Evolutionary conservation across 2,329 filamentous ascomycete species (phyloP).

Genomic region (Penicillium olsonii): DNA sequence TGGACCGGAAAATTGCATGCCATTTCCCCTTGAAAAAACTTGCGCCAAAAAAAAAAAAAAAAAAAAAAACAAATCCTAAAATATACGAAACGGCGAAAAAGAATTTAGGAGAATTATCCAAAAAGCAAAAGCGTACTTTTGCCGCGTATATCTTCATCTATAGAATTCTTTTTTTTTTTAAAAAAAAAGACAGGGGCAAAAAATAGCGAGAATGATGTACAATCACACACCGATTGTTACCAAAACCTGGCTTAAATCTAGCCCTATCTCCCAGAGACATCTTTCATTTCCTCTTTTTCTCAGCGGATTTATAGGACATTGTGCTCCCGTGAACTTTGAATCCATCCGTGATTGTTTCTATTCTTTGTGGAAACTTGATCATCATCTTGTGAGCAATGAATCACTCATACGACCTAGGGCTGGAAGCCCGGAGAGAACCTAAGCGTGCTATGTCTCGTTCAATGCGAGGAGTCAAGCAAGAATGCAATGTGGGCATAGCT

Average conservation of each 20-base stretch:
- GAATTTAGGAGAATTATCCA: constrained; percentile 12
- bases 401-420: constrained; percentile 5
- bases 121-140: constrained; percentile 10
- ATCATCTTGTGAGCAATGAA: constrained; percentile 15
- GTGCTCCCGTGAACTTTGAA: neutral
- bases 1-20: constrained; percentile 37
- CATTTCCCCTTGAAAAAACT: constrained; percentile 25
- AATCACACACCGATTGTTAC: constrained; percentile 29
- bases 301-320: constrained; percentile 14
- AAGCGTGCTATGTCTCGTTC: constrained; percentile 27
- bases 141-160: neutral
- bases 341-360: constrained; percentile 6
- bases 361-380: constrained; percentile 1
- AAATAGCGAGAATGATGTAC: constrained; percentile 8
- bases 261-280: constrained; percentile 31
- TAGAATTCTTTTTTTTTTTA: too few species aligned
- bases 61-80: constrained; percentile 5
- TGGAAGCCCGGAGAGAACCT: constrained; percentile 24
- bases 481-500: constrained; percentile 27
- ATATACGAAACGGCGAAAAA: constrained; percentile 3
- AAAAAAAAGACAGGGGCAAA: constrained; percentile 14
- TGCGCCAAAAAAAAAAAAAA: constrained; percentile 6
- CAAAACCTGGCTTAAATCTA: constrained; percentile 38
- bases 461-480: constrained; percentile 29
- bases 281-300: constrained; percentile 24